Percentiles rank a stretch among this genome's conserved stretches.
These are phyloP conservation scores for Fagopyrum homotropicum DNA, from an alignment of 148 eudicot species.

Conservation along the genomic window DNA sequence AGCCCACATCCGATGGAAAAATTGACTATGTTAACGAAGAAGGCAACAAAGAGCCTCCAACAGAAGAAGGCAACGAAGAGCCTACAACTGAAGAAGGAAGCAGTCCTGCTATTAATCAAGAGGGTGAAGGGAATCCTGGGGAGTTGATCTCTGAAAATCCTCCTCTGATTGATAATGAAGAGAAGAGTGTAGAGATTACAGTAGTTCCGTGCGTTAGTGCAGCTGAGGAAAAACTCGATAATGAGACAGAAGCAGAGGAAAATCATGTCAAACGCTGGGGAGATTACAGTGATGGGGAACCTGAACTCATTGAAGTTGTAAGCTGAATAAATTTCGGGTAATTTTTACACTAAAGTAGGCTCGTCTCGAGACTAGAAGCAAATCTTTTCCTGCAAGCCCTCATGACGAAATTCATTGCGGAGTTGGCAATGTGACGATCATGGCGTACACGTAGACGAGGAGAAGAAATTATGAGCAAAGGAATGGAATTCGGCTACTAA, in stretches of 20 bases:
- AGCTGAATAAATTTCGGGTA: conserved; percentile 20
- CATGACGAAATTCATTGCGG: background rate
- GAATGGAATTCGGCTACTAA: background rate
- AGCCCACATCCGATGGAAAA: conserved; percentile 25
- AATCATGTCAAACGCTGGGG: conserved; percentile 60
- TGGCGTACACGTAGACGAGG: background rate
- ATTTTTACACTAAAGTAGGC: background rate
- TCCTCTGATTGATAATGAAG: conserved; percentile 16
- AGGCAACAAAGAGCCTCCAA: conserved; percentile 10
- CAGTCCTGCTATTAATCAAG: conserved; percentile 16
- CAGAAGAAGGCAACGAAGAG: conserved; percentile 17
- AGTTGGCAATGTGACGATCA: background rate
- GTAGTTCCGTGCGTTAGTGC: conserved; percentile 14
- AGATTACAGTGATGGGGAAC: conserved; percentile 76
- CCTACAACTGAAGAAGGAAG: conserved; percentile 12
- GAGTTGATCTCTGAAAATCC: conserved; percentile 18
- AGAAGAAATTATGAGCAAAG: background rate
- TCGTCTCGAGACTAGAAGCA: background rate
- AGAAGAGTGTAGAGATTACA: conserved; percentile 18
- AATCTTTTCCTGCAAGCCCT: conserved; percentile 8
- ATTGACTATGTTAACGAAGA: conserved; percentile 20
- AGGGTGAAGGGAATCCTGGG: conserved; percentile 15
- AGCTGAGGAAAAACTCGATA: conserved; percentile 20
- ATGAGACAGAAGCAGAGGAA: conserved; percentile 23
- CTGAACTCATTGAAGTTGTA: conserved; percentile 36